Base-by-base conservation (phyloP, 202 grass and related monocot species). In the Cymbopogon flexuosus region DNA sequence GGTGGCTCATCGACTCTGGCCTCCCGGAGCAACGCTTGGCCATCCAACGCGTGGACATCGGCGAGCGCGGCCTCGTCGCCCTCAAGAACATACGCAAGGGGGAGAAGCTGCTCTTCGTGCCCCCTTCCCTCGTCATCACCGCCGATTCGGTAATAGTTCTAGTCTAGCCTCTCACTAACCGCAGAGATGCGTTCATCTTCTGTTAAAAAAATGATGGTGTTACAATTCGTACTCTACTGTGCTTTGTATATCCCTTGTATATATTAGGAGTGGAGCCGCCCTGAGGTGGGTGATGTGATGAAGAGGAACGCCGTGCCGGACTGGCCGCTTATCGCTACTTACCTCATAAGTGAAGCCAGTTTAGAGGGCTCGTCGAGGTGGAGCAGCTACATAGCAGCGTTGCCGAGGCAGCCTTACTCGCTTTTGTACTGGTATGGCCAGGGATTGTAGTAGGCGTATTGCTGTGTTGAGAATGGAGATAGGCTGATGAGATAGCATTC, bases 61-160 rank as follows among this genome's bases (percentile, higher is more conserved):
- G 95, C 8, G 95, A 98, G 78, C 89, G 95, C 68, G 92, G 95
- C 68, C 92, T 98, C 33, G 95, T 94, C 8, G 88, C 95, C 6
- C 83, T 98, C 61, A 98, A 86, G 68, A 98, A 94, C 80, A 87
- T 93, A 70, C 83, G 95, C 13, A 98, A 94, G 65, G 90, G 92
- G 56, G 92, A 98, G 95, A 98, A 98, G 64, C 82, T 98, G 68
- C 95, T 98, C 63, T 94, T 98, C 76, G 95, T 98, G 77, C 95
- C 95, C 37, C 95, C 92, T 57, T 64, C 95, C 27, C 88, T 98
- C 18, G 88, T 98, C 68, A 93, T 98, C 72, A 88, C 88, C 18
- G 84, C 88, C 19, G 88, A 91, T 19, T 94, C 95, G 60, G 95
- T 98, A 84, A 27, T 23, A 58, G 70, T 3, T 45, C 5, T 65